phyloP scores from a whole-genome alignment of 1,284 basidiomycete species.

The Rhodotorula sp. region DNA sequence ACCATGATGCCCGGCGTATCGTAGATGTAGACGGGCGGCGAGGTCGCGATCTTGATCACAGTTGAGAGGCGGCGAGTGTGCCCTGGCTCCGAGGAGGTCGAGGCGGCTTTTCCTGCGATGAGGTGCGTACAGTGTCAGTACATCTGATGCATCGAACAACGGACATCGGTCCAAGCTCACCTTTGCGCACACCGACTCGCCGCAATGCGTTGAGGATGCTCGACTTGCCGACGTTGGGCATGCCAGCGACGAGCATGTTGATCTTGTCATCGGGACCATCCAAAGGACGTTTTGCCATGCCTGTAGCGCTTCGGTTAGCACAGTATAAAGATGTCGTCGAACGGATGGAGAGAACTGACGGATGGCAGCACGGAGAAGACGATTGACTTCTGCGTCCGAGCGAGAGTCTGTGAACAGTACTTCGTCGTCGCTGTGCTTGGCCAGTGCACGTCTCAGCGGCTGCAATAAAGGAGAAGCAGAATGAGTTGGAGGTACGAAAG shows the following conservation, averaged over 20 bases:
- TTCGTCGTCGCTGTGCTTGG: constrained; percentile 52
- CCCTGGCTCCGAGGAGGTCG: constrained; percentile 85
- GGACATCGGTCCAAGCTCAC: constrained; percentile 56
- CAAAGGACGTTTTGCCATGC: constrained; percentile 29
- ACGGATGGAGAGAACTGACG: constrained; percentile 44
- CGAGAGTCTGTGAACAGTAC: constrained; percentile 58
- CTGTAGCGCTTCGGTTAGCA: not conserved
- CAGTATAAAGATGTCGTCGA: too few species aligned
- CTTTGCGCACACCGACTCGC: constrained; percentile 79
- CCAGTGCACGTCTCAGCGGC: constrained; percentile 55
- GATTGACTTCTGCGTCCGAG: constrained; percentile 54
- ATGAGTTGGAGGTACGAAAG: not conserved
- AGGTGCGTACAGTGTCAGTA: not conserved
- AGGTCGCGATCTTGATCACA: constrained; percentile 72
- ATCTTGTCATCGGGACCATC: constrained; percentile 47
- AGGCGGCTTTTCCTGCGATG: constrained; percentile 73
- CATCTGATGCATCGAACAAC: constrained; percentile 10
- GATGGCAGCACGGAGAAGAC: constrained; percentile 54
- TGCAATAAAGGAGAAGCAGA: constrained; percentile 34
- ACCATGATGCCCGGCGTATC: constrained; percentile 98
- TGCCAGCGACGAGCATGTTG: constrained; percentile 79
- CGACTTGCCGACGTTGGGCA: constrained; percentile 99
- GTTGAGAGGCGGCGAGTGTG: constrained; percentile 81
- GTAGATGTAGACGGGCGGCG: constrained; percentile 86
- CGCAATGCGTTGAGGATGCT: constrained; percentile 90